A percentile compares a stretch with the other conserved stretches of the same genome.
These are phyloP conservation scores for Lachnellula occidentalis DNA, from an alignment of 2,329 filamentous ascomycete species.

Conservation along the genomic window DNA sequence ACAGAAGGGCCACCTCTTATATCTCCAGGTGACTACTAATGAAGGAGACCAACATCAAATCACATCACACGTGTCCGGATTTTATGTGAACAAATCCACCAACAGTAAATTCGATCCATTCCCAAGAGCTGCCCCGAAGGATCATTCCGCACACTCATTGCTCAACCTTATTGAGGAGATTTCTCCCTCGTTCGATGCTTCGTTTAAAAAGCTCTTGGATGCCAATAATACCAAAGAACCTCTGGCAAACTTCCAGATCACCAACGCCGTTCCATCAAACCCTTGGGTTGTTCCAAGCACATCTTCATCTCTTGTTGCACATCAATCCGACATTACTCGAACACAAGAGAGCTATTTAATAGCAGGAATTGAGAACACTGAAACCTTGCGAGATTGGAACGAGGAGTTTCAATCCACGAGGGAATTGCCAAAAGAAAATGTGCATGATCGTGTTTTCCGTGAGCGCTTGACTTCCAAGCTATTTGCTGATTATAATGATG, in stretches of 20 bases:
- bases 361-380: slow-evolving; percentile 84
- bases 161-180: slow-evolving; percentile 71
- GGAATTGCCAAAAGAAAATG: slow-evolving; percentile 86
- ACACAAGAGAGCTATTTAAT: slow-evolving; percentile 91
- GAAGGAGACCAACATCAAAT: slow-evolving; percentile 95
- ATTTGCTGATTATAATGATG: slow-evolving; percentile 96
- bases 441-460: slow-evolving; percentile 93
- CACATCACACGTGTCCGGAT: slow-evolving; percentile 88
- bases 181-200: slow-evolving; percentile 74
- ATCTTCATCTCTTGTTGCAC: slow-evolving; percentile 58
- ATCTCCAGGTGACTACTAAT: slow-evolving; percentile 81
- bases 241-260: slow-evolving; percentile 88
- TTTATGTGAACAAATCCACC: slow-evolving; percentile 95
- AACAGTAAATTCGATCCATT: slow-evolving; percentile 93
- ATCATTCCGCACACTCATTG: slow-evolving; percentile 75
- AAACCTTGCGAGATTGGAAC: slow-evolving; percentile 96
- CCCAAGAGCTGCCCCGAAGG: slow-evolving; percentile 73
- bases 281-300: slow-evolving; percentile 82
- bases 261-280: slow-evolving; percentile 85
- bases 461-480: slow-evolving; percentile 92
- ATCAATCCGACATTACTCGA: slow-evolving; percentile 78
- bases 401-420: slow-evolving; percentile 97
- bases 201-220: slow-evolving; percentile 76
- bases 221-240: slow-evolving; percentile 82
- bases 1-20: slow-evolving; percentile 87